Base-by-base conservation (phyloP, 2,329 filamentous ascomycete genomes). In the Incumbomyces delicatus region DNA sequence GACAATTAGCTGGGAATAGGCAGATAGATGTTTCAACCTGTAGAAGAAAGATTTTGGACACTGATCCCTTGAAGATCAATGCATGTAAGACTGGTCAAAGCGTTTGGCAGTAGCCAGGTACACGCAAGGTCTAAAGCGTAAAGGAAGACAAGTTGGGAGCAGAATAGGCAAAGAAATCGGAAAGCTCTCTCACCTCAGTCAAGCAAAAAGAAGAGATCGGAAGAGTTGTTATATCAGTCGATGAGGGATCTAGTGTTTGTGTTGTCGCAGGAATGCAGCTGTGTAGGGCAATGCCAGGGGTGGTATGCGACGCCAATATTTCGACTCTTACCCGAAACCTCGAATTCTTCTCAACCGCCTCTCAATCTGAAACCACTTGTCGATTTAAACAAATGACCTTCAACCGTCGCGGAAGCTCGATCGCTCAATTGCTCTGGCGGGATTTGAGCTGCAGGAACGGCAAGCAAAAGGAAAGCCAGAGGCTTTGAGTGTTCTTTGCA, bases 1-100 rank as follows among this genome's bases (percentile, higher is more conserved):
- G 22, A 27, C 22, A 27, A 27, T 27, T 27, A 27, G 22, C 22
- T 27, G 5, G 22, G 22, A 27, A 27, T 5, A 27, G 22, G 32
- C 48, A 39, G 38, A 36, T 41, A 8, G 35, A 41, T 43, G 54
- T 41, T 36, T 16, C 41, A 36, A 36, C 13, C 2, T 7, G 17
- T 33, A 30, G 14, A 30, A 18, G 7, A 37, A 44, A 32, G 32
- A 35, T 5, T 16, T 20, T 22, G 41, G 14, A 44, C 32, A 44
- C 29, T 18, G 41, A 14, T 27, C 41, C 16, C 10, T 29, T 18
- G n/a, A n/a, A 13, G 41, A 44, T 36, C 41, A 44, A 37, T 44
- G 41, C 32, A 44, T 31, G 12, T n/a, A 14, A 12, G 31, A 16
- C n/a, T 44, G 41, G 41, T 27, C 40, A 43, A 43, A 34, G 40